Percentiles rank a stretch among this genome's conserved stretches.
Conservation (phyloP, 306 rosid species). For the Acacia melanoxylon region DNA sequence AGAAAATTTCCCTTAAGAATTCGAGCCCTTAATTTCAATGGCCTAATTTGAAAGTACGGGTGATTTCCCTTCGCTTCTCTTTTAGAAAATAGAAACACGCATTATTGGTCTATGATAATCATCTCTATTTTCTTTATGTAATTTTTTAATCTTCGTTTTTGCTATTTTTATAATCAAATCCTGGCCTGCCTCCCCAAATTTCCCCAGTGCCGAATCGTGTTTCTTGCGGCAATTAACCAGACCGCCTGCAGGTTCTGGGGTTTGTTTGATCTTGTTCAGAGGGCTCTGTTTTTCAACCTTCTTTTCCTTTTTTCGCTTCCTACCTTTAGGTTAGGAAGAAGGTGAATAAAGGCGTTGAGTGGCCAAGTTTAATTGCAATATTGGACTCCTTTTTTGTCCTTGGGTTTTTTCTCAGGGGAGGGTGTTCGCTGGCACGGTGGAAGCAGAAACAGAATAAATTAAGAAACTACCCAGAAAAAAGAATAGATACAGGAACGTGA, state of each 20-base stretch:
- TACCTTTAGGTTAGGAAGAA: background rate
- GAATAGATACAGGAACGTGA: conserved; percentile 34
- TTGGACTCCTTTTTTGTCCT: background rate
- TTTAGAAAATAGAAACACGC: background rate
- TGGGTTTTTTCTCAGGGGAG: too few relatives aligned
- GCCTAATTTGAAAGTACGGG: background rate
- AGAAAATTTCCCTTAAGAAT: background rate
- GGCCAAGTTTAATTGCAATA: background rate
- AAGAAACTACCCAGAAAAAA: too few relatives aligned
- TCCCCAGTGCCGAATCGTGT: background rate
- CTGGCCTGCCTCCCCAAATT: background rate
- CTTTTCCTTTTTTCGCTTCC: background rate
- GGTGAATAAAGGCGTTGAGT: background rate
- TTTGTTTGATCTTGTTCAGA: background rate
- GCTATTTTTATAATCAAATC: background rate
- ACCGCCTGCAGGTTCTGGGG: background rate
- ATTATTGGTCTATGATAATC: conserved; percentile 11
- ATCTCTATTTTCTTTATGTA: background rate
- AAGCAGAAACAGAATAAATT: background rate
- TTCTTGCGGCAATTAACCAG: background rate
- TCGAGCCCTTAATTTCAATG: background rate
- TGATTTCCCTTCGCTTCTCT: background rate
- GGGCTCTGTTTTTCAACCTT: background rate
- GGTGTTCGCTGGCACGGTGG: background rate
- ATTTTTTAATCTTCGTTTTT: background rate